Conservation (phyloP, 441 rosid genomes). For the Biscutella laevigata region DNA sequence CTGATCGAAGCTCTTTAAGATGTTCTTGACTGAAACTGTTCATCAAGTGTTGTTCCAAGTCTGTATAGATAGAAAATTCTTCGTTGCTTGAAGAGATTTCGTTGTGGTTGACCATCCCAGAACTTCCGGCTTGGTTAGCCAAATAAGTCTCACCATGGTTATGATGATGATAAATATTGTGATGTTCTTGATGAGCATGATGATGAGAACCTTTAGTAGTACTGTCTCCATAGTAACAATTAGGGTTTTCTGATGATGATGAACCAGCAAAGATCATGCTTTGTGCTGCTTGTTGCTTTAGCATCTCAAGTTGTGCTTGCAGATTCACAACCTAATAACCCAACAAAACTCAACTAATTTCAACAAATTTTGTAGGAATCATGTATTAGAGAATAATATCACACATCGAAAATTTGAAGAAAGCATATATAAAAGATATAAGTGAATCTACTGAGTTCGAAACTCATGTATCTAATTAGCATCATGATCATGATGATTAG, state of each 20-base stretch:
- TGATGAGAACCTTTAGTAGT: constrained; percentile 14
- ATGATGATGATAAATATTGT: constrained; percentile 13
- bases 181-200: constrained; percentile 19
- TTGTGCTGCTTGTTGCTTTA: constrained; percentile 62
- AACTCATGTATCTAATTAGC: too few species aligned
- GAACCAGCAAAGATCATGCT: constrained; percentile 23
- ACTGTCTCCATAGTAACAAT: constrained; percentile 22
- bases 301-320: constrained; percentile 73
- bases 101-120: constrained; percentile 4
- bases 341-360: neutral
- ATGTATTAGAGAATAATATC: too few species aligned
- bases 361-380: too few species aligned
- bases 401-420: too few species aligned
- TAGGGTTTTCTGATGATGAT: constrained; percentile 25
- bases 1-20: constrained; percentile 22
- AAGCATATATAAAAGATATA: too few species aligned
- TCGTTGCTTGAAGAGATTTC: constrained; percentile 13
- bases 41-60: constrained; percentile 23
- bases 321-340: constrained; percentile 66
- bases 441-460: too few species aligned
- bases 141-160: constrained; percentile 1
- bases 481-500: too few species aligned
- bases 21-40: constrained; percentile 24
- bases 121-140: constrained; percentile 21
- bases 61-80: constrained; percentile 19